Conservation (phyloP, 805 yeast genomes). For the Peterozyma xylosa region DNA sequence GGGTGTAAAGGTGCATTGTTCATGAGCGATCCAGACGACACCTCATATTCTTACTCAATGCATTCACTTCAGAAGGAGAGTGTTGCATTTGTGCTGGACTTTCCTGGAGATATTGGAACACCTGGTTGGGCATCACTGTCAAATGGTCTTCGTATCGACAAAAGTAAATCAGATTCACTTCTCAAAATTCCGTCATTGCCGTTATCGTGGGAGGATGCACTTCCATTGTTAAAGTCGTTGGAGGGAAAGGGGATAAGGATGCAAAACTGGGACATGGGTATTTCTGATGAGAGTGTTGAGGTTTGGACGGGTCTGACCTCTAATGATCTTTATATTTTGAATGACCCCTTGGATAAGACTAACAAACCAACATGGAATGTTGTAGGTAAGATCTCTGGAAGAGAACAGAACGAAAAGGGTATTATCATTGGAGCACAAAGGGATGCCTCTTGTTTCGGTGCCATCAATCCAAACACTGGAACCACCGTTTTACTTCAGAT, state of each 20-base stretch:
- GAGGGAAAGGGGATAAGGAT: constrained; percentile 30
- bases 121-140: constrained; percentile 65
- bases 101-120: constrained; percentile 72
- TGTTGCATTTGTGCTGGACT: constrained; percentile 49
- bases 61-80: constrained; percentile 46
- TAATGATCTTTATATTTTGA: constrained; percentile 22
- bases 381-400: constrained; percentile 68
- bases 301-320: constrained; percentile 35
- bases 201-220: constrained; percentile 66
- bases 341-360: constrained; percentile 36
- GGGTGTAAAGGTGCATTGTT: constrained; percentile 67
- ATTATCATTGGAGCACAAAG: constrained; percentile 78
- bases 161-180: constrained; percentile 42
- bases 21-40: constrained; percentile 36
- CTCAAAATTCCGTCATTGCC: constrained; percentile 76
- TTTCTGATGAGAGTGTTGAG: constrained; percentile 19
- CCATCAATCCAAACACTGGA: constrained; percentile 65
- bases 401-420: constrained; percentile 70
- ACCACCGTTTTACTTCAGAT: constrained; percentile 67
- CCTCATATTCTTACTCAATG: constrained; percentile 22
- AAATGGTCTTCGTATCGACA: constrained; percentile 28
- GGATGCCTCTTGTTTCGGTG: constrained; percentile 74
- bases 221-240: constrained; percentile 27
- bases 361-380: constrained; percentile 74
- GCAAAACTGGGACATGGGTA: constrained; percentile 25